Base-by-base conservation (phyloP, 2,329 filamentous ascomycete species). In the Ophiobolus disseminans region DNA sequence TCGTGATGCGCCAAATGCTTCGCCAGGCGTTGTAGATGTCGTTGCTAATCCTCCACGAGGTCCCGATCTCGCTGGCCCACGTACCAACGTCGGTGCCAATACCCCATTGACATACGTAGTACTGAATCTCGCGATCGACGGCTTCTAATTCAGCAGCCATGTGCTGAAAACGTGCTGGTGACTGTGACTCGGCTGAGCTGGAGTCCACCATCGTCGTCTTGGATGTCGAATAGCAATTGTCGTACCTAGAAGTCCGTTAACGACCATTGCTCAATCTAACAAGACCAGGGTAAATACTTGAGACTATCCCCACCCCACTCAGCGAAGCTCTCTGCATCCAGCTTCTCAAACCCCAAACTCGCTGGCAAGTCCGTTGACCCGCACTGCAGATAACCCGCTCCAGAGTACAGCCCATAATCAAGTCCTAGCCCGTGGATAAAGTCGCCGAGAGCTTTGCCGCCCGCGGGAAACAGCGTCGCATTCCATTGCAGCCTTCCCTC, bases 251-350 rank as follows among this genome's bases (percentile, higher is more conserved):
- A 1, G 8, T n/a, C 0, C n/a, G 21, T 62, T n/a, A 63, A 53
- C 50, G 78, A 80, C 25, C n/a, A 52, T 78, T 81, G 3, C 10
- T 11, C 10, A 30, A 30, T 5, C 14, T 19, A 2, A 3, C 5
- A 26, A 2, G 6, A n/a, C n/a, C n/a, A 4, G 5, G 2, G 10
- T 17, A n/a, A 13, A 67, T 68, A 84, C 76, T 85, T 85, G 9
- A 85, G 66, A 1, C 60, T 63, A 42, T 73, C 70, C 8, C 69
- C 65, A 8, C 66, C 69, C 70, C 70, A 73, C 16, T 64, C 58
- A 1, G 81, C 80, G 61, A 82, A 86, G 0, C 81, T 80, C 32
- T 77, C 67, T 1, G 84, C 85, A 65, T 87, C 85, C 13, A 82
- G 67, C 1, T 75, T 66, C 57, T 88, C 85, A 55, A 80, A 78